These are phyloP conservation scores for Hanseniaspora thailandica DNA, from an alignment of 805 yeast genomes.

Conservation along the genomic window DNA sequence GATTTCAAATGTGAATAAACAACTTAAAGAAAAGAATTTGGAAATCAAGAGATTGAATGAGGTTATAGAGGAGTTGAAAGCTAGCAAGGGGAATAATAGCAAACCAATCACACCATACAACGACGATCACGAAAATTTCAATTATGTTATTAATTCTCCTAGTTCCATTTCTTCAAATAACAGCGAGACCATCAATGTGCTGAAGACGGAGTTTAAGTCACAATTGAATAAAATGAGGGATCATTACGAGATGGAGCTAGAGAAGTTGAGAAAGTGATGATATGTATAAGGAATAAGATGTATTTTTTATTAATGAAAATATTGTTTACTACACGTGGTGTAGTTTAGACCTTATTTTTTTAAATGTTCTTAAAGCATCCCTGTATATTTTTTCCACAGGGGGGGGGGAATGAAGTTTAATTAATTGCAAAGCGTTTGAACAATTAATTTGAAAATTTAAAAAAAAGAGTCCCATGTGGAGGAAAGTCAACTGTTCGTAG, in stretches of 20 bases:
- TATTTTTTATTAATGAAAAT: not conserved
- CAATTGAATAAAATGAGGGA: constrained; percentile 9
- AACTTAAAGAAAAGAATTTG: not conserved
- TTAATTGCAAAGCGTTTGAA: too few species aligned
- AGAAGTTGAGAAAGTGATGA: constrained; percentile 1
- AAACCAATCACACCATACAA: not conserved
- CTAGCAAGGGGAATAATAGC: not conserved
- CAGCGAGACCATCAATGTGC: constrained; percentile 9
- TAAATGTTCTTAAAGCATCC: too few species aligned
- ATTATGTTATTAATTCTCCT: not conserved
- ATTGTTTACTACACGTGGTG: not conserved
- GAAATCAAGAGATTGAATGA: not conserved
- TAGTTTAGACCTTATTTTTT: not conserved
- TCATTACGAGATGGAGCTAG: constrained; percentile 10
- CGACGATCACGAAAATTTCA: constrained; percentile 3
- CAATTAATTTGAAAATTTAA: too few species aligned
- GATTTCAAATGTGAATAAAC: not conserved
- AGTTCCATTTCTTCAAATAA: constrained; percentile 5
- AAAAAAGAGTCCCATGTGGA: too few species aligned
- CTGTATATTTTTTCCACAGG: too few species aligned
- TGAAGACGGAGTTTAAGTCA: constrained; percentile 3
- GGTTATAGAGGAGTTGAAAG: not conserved
- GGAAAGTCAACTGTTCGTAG: too few species aligned
- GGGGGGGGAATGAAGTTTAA: too few species aligned
- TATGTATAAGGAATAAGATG: not conserved